Evolutionary conservation across 164 flowering plant species (phyloP).

Genomic region (Macadamia integrifolia): DNA sequence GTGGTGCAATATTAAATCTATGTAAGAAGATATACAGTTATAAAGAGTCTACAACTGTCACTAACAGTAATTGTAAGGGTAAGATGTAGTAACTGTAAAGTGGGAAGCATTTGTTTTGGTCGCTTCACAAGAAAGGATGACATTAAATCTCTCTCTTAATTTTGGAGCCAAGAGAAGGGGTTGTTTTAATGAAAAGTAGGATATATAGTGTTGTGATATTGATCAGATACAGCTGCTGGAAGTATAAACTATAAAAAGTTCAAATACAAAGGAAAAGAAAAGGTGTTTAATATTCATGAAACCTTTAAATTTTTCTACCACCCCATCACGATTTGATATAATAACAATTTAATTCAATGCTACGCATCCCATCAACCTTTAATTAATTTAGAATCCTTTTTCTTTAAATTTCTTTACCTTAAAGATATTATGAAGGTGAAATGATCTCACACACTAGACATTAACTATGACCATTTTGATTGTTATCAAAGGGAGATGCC

Average conservation of each 20-base stretch:
- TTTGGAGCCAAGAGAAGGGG: not conserved
- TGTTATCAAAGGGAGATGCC: not conserved
- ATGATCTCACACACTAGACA: not conserved
- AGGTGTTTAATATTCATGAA: too few relatives aligned
- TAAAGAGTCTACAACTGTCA: not conserved
- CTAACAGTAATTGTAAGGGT: not conserved
- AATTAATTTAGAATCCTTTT: too few relatives aligned
- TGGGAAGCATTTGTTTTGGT: not conserved
- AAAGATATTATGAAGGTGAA: not conserved
- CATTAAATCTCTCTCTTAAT: not conserved
- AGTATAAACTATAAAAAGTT: not conserved
- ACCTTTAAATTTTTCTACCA: not conserved
- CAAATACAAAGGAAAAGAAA: too few relatives aligned
- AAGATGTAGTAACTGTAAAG: not conserved
- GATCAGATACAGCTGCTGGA: not conserved
- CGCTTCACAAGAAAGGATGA: constrained; percentile 2
- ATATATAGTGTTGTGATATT: not conserved
- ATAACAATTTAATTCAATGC: not conserved
- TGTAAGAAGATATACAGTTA: not conserved
- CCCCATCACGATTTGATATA: not conserved
- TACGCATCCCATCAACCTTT: not conserved
- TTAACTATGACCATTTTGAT: not conserved
- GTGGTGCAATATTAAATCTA: not conserved
- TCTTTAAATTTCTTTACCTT: too few relatives aligned
- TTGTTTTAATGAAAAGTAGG: not conserved